Base-by-base conservation (phyloP, 1,139 yeast species). In the Suhomyces wounanorum region DNA sequence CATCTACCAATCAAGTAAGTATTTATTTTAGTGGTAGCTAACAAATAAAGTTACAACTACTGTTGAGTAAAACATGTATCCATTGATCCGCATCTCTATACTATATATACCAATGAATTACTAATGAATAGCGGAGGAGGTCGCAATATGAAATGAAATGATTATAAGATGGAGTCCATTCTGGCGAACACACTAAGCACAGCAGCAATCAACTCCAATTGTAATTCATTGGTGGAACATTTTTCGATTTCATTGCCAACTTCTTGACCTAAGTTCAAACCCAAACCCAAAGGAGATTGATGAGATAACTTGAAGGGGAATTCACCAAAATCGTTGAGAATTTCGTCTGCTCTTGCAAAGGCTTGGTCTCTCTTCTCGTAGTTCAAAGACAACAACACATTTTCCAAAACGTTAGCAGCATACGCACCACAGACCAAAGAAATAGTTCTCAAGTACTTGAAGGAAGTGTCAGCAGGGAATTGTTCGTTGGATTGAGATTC, bases 341-440 rank as follows among this genome's bases (percentile, higher is more conserved):
- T 71, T 66, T 94, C 98, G 65, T 94, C 98, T 10, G 97, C 96
- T 61, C 97, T 82, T 5, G 90, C 84, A 68, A 92, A 89, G 0
- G 98, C 98, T 60, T 87, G 86, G 67, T 95, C 99, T 62, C 98
- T 84, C 58, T 86, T 89, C 59, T 91, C 97, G 66, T 90, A 91
- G 59, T 87, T 87, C 58, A 92, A 77, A 36, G 86, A 79, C 46
- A 87, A 78, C 52, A 92, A 77, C 7, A 91, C 96, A 64, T 94
- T 95, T 65, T 94, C 99, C 61, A 94, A 80, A 16, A 94, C 99
- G 64, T 91, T 94, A 43, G 97, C 99, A 40, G 98, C 97, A 66
- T 89, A 90, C 13, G 97, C 83, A 16, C 96, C 96, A 61, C 94
- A 85, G 23, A 91, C 89, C 60, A 95, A 80, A 16, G 96, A 81